Percentiles rank a stretch among this genome's conserved stretches.
Evolutionary conservation across 106 monocot genomes (phyloP).

Genomic region (Apostasia ramifera): DNA sequence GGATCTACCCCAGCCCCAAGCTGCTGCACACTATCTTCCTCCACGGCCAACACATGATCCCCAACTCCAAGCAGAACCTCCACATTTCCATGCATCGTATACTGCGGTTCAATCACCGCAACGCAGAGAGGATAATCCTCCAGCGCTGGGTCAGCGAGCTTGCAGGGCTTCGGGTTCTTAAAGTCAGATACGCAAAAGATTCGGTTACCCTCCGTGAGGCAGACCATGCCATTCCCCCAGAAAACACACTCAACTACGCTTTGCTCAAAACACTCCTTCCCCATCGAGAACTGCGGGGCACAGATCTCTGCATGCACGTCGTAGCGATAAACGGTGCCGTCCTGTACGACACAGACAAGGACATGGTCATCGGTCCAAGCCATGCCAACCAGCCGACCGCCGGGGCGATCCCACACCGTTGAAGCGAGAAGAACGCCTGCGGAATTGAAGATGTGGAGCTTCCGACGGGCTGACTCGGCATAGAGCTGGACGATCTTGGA

Average conservation of each 20-base stretch:
- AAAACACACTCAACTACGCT: conserved; percentile 69
- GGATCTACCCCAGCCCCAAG: conserved; percentile 65
- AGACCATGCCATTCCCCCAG: conserved; percentile 72
- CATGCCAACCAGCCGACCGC: conserved; percentile 80
- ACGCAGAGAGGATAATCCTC: conserved; percentile 56
- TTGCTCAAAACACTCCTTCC: conserved; percentile 63
- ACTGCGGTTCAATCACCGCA: conserved; percentile 87
- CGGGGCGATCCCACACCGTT: conserved; percentile 65
- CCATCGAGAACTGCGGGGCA: conserved; percentile 41
- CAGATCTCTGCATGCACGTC: conserved; percentile 38
- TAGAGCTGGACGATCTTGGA: conserved; percentile 93
- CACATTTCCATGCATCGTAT: conserved; percentile 87
- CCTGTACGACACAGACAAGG: conserved; percentile 61
- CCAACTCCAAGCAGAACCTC: conserved; percentile 78
- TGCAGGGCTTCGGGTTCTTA: conserved; percentile 45
- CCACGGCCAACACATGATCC: conserved; percentile 63
- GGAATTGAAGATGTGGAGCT: conserved; percentile 76
- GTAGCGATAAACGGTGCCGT: conserved; percentile 72
- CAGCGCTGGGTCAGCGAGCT: conserved; percentile 61
- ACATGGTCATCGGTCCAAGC: conserved; percentile 60
- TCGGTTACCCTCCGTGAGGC: conserved; percentile 55
- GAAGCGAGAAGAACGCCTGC: conserved; percentile 66
- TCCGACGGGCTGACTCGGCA: conserved; percentile 84
- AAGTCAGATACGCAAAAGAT: conserved; percentile 72
- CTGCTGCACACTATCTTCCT: conserved; percentile 74